Conservation (phyloP, 2,329 filamentous ascomycete species). For the Helminthosporium solani region DNA sequence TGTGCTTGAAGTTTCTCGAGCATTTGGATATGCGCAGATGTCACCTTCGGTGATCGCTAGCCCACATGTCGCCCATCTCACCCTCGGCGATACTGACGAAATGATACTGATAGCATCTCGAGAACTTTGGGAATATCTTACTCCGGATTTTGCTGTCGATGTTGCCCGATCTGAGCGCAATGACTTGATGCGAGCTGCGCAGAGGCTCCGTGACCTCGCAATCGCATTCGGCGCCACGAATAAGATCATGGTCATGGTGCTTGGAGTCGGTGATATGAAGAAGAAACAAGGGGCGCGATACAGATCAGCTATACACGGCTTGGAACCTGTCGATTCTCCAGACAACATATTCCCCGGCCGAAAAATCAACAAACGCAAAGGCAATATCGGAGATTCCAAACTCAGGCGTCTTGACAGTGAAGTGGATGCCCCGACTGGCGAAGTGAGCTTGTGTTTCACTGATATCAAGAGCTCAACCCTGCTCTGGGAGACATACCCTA, state of each 20-base stretch:
- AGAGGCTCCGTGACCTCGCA: slow-evolving; percentile 90
- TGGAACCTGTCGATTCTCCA: slow-evolving; percentile 73
- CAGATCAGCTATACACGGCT: slow-evolving; percentile 79
- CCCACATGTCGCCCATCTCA: slow-evolving; percentile 76
- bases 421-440: slow-evolving; percentile 86
- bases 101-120: slow-evolving; percentile 88
- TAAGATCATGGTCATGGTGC: slow-evolving; percentile 99
- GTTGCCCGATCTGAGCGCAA: slow-evolving; percentile 81
- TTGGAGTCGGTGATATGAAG: slow-evolving; percentile 88
- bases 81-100: slow-evolving; percentile 84
- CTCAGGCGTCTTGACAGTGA: slow-evolving; percentile 84
- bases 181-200: slow-evolving; percentile 91
- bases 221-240: slow-evolving; percentile 91
- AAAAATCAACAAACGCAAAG: slow-evolving; percentile 60
- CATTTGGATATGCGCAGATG: slow-evolving; percentile 91
- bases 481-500: slow-evolving; percentile 92
- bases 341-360: slow-evolving; percentile 68
- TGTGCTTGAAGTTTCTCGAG: slow-evolving; percentile 82
- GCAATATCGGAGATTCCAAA: slow-evolving; percentile 72
- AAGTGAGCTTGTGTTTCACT: slow-evolving; percentile 92
- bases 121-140: slow-evolving; percentile 94
- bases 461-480: slow-evolving; percentile 99
- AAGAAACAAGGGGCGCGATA: slow-evolving; percentile 75
- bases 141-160: slow-evolving; percentile 86
- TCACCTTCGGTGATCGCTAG: slow-evolving; percentile 93